A percentile compares a stretch with the other conserved stretches of the same genome.
These are phyloP conservation scores for Ampelomyces quisqualis DNA, from an alignment of 2,329 filamentous ascomycete species.

Conservation along the genomic window DNA sequence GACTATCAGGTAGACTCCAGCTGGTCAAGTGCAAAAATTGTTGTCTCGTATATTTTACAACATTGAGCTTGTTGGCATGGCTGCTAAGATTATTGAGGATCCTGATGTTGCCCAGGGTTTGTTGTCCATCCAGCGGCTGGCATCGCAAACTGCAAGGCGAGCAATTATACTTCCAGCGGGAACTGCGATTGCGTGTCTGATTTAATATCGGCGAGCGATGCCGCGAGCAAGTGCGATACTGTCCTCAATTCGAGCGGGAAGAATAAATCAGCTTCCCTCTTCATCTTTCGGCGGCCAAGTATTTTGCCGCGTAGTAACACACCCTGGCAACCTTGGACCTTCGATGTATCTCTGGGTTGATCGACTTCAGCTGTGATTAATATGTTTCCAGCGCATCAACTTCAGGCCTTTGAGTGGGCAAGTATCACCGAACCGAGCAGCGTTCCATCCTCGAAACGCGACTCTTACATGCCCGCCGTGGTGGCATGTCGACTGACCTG, in stretches of 20 bases:
- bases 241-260: slow-evolving; percentile 25
- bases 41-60: slow-evolving; percentile 61
- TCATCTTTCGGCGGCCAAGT: too few species aligned
- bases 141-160: slow-evolving; percentile 13
- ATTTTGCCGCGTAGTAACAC: too few species aligned
- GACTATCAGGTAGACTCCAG: slow-evolving; percentile 51
- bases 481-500: too few species aligned
- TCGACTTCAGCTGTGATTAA: neutral
- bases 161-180: slow-evolving; percentile 10
- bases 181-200: slow-evolving; percentile 25
- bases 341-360: neutral
- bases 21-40: slow-evolving; percentile 60
- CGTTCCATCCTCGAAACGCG: slow-evolving; percentile 3
- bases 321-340: too few species aligned
- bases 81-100: slow-evolving; percentile 26
- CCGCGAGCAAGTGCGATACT: slow-evolving; percentile 27
- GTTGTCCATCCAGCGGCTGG: slow-evolving; percentile 17
- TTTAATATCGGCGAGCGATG: slow-evolving; percentile 16
- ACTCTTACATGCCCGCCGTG: neutral
- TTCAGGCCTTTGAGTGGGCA: too few species aligned
- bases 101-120: slow-evolving; percentile 17
- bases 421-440: neutral
- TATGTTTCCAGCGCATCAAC: too few species aligned
- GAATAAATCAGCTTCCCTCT: too few species aligned
- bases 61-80: slow-evolving; percentile 56